Evolutionary conservation across 1,139 yeast genomes (phyloP).

Genomic region (Debaryomyces psychrophilus): DNA sequence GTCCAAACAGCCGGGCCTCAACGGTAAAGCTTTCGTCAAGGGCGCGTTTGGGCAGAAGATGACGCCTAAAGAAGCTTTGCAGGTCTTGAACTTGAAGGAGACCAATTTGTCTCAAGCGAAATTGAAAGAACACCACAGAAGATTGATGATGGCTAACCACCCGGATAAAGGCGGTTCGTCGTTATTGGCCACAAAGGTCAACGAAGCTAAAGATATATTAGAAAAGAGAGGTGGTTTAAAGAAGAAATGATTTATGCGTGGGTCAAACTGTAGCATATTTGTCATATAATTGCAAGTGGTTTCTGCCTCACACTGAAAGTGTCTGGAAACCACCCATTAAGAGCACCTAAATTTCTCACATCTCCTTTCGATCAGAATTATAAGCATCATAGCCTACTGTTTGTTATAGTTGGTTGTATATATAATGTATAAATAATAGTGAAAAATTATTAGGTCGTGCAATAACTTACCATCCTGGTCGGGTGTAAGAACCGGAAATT

Average conservation of each 20-base stretch:
- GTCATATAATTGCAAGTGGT: not conserved
- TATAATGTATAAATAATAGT: slow-evolving; percentile 5
- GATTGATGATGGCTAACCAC: slow-evolving; percentile 63
- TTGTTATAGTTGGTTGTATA: slow-evolving; percentile 7
- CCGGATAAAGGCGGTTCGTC: slow-evolving; percentile 99
- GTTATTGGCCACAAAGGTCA: slow-evolving; percentile 91
- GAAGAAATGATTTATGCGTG: slow-evolving; percentile 30
- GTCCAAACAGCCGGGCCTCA: slow-evolving; percentile 70
- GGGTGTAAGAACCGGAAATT: slow-evolving; percentile 6
- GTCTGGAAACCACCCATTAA: not conserved
- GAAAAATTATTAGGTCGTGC: slow-evolving; percentile 4
- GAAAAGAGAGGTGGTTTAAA: slow-evolving; percentile 77
- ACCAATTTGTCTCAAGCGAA: slow-evolving; percentile 72
- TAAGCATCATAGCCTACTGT: slow-evolving; percentile 1
- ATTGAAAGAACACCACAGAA: slow-evolving; percentile 90
- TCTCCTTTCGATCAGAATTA: not conserved
- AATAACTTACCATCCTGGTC: not conserved
- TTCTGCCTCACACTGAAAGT: not conserved
- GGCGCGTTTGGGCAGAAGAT: slow-evolving; percentile 92
- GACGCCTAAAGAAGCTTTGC: slow-evolving; percentile 89
- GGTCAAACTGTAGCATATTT: not conserved
- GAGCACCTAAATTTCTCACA: not conserved
- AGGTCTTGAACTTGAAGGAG: slow-evolving; percentile 82
- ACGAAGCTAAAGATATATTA: slow-evolving; percentile 93
- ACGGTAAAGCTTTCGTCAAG: slow-evolving; percentile 71